A percentile compares a stretch with the other conserved stretches of the same genome.
Evolutionary conservation across 2,329 filamentous ascomycete genomes (phyloP).

Genomic region (Xylariales sp.): DNA sequence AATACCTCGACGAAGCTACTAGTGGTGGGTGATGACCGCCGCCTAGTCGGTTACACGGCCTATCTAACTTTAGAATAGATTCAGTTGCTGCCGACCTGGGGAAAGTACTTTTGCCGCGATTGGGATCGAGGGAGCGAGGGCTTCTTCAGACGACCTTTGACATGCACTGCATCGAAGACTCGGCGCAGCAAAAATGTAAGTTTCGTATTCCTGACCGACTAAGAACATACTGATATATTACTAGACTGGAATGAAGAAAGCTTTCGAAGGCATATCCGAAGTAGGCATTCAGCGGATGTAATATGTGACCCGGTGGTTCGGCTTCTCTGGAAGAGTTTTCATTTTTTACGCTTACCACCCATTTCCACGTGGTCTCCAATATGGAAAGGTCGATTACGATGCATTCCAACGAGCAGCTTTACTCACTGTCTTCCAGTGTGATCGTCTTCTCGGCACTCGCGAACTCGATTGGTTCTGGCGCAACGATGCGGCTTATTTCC

Average conservation of each 20-base stretch:
- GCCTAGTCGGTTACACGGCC: not conserved
- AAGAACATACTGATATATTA: not conserved
- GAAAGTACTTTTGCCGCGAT: constrained; percentile 1
- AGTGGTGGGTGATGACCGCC: constrained; percentile 12
- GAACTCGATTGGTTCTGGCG: constrained; percentile 33
- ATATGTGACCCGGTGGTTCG: constrained; percentile 17
- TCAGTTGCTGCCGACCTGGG: constrained; percentile 11
- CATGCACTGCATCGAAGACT: constrained; percentile 16
- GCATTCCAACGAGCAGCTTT: constrained; percentile 20
- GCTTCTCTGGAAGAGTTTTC: constrained; percentile 33
- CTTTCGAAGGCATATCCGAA: constrained; percentile 24
- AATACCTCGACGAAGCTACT: constrained; percentile 17
- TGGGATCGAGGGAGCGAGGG: not conserved
- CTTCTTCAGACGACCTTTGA: constrained; percentile 19
- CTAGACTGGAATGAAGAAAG: constrained; percentile 21
- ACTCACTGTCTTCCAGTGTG: constrained; percentile 19
- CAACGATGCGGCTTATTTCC: constrained; percentile 15
- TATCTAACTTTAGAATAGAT: constrained; percentile 3
- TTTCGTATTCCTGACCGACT: not conserved
- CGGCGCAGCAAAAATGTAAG: constrained; percentile 15
- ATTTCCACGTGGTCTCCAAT: not conserved
- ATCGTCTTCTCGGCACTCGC: constrained; percentile 26
- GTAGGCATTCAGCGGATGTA: not conserved
- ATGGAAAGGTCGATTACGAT: constrained; percentile 2
- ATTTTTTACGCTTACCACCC: constrained; percentile 31